Base-by-base conservation (phyloP, 2,329 filamentous ascomycete species). In the Clarireedia hainanense region DNA sequence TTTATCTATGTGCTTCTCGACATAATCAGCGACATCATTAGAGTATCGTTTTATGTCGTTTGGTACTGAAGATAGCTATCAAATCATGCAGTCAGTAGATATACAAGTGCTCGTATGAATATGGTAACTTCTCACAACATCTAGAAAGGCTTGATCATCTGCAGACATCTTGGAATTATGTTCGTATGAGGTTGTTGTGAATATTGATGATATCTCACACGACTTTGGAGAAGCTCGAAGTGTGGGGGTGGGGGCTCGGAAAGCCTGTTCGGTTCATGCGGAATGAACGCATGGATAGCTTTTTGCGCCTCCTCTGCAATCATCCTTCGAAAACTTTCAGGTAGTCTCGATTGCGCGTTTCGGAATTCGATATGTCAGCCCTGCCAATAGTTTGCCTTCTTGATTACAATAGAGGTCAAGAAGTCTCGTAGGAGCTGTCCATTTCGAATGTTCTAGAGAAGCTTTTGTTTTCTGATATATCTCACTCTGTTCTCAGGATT, bases 1-100 rank as follows among this genome's bases (percentile, higher is more conserved):
- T 58, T 80, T 77, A 66, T 96, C 89, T 71, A 96, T 85, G 68
- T 91, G 84, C 57, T 80, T 78, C 72, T 96, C 89, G 69, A 95
- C 82, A 63, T 85, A 86, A 61, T 90, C 86, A 69, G 89, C 89
- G 59, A 92, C 79, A 52, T 88, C 80, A 63, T 79, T 76, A 15
- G 86, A 85, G 71, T 90, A 91, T 61, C 77, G 78, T 59, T 80
- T 81, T 68, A 92, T 77, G 66, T 91, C 84, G 72, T 81, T 75
- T 10, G 80, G 78, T 61, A 83, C 77, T 57, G 76, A 78, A 47
- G 79, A 72, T 52, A 83, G 75, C 80, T 84, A 61, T 48, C 9
- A 24, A 47, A 12, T 24, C 12, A 48, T 36, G 52, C 52, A 43
- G 9, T 43, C 43, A 49, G 39, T 54, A 12, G 58, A 12, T 40